These are phyloP conservation scores for Botrytis medusae DNA, from an alignment of 2,329 filamentous ascomycete genomes.

Conservation along the genomic window DNA sequence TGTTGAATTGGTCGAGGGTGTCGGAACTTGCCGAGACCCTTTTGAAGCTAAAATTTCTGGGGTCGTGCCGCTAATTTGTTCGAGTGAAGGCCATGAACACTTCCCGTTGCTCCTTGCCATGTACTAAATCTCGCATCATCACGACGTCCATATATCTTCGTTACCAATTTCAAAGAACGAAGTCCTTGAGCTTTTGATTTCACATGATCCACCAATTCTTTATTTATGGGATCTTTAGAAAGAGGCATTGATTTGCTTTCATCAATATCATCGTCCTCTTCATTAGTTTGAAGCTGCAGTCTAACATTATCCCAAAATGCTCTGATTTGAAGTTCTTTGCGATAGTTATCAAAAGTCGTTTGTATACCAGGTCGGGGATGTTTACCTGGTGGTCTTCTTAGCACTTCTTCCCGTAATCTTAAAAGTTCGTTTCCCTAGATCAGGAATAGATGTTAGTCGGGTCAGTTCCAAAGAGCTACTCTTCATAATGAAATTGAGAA, in stretches of 20 bases:
- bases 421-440: conserved; percentile 19
- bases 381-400: background rate
- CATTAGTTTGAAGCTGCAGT: conserved; percentile 22
- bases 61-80: conserved; percentile 1
- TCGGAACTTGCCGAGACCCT: conserved; percentile 2
- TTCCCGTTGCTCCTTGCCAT: background rate
- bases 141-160: conserved; percentile 8
- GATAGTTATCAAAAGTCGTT: conserved; percentile 8
- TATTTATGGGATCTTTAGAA: background rate
- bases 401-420: conserved; percentile 26
- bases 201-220: background rate
- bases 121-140: background rate
- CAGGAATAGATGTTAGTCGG: background rate
- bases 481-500: background rate
- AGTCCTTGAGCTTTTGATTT: background rate
- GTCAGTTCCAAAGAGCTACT: too few species aligned
- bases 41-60: conserved; percentile 15
- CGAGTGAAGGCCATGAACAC: background rate
- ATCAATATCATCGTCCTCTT: background rate
- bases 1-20: conserved; percentile 24
- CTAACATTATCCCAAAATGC: conserved; percentile 32
- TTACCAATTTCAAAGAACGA: background rate
- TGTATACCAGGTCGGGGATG: background rate
- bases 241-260: background rate
- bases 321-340: conserved; percentile 25